These are phyloP conservation scores for Ganoderma lingzhi DNA, from an alignment of 1,284 basidiomycete species.

Conservation along the genomic window DNA sequence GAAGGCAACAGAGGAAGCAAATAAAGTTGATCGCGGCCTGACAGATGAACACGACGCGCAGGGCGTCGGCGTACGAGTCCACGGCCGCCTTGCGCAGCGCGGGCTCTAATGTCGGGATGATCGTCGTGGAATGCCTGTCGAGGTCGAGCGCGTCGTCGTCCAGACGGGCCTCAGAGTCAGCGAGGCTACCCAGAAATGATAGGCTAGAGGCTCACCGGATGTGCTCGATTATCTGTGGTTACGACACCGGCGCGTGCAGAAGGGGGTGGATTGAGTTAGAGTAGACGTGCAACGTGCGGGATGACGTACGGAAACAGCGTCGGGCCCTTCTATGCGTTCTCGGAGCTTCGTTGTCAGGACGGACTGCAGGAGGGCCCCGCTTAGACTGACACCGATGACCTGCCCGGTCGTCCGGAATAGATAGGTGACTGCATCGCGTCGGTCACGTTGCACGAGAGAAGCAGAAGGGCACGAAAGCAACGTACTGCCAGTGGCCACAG, in stretches of 20 bases:
- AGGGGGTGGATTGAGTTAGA: not conserved
- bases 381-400: conserved; percentile 88
- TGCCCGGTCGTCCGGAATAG: conserved; percentile 91
- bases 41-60: conserved; percentile 88
- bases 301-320: conserved; percentile 66
- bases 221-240: conserved; percentile 66
- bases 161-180: conserved; percentile 10
- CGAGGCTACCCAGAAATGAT: conserved; percentile 10
- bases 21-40: conserved; percentile 71
- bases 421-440: conserved; percentile 74
- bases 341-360: conserved; percentile 75
- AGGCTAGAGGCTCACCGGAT: conserved; percentile 59
- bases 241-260: conserved; percentile 12
- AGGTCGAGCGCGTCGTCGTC: not conserved
- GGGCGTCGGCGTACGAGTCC: conserved; percentile 83
- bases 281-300: not conserved
- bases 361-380: conserved; percentile 83
- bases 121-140: conserved; percentile 79
- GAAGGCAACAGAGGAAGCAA: conserved; percentile 69
- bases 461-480: conserved; percentile 26
- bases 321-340: conserved; percentile 77
- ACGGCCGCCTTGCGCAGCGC: conserved; percentile 73
- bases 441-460: conserved; percentile 8
- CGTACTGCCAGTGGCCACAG: conserved; percentile 89
- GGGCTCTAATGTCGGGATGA: conserved; percentile 79